A percentile compares a stretch with the other conserved stretches of the same genome.
Evolutionary conservation across 345 rosid genomes (phyloP).

Genomic region (Gossypium ekmanianum): DNA sequence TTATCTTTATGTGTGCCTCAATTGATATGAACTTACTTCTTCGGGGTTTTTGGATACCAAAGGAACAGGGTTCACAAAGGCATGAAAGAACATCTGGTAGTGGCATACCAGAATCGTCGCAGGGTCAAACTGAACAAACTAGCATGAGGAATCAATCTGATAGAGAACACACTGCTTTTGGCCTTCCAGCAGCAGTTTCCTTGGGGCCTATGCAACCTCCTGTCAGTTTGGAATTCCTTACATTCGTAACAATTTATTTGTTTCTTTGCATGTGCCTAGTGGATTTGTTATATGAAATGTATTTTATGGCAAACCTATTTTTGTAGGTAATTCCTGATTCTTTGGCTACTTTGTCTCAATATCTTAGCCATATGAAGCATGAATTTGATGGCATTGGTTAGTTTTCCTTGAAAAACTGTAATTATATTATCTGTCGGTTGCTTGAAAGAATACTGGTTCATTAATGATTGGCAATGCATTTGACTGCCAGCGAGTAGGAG

Average conservation of each 20-base stretch:
- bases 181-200: slow-evolving; percentile 51
- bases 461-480: slow-evolving; percentile 21
- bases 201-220: slow-evolving; percentile 55
- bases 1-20: not conserved
- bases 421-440: slow-evolving; percentile 9
- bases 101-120: slow-evolving; percentile 26
- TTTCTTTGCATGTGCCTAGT: not conserved
- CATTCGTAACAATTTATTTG: slow-evolving; percentile 6
- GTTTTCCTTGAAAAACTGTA: slow-evolving; percentile 18
- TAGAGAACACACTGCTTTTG: slow-evolving; percentile 46
- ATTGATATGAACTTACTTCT: slow-evolving; percentile 2
- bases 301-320: slow-evolving; percentile 3
- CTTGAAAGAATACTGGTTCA: slow-evolving; percentile 1
- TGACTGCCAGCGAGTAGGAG: slow-evolving; percentile 31
- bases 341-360: slow-evolving; percentile 59
- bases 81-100: slow-evolving; percentile 40
- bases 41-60: slow-evolving; percentile 19
- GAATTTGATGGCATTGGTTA: slow-evolving; percentile 52
- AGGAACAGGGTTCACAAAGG: slow-evolving; percentile 46
- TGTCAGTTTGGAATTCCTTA: slow-evolving; percentile 34
- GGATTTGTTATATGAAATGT: not conserved
- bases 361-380: slow-evolving; percentile 42
- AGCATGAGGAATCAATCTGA: slow-evolving; percentile 40
- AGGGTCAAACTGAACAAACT: slow-evolving; percentile 40
- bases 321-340: slow-evolving; percentile 62